A percentile compares a stretch with the other conserved stretches of the same genome.
These are phyloP conservation scores for Pseudogymnoascus sp. DNA, from an alignment of 2,329 filamentous ascomycete genomes.

Conservation along the genomic window DNA sequence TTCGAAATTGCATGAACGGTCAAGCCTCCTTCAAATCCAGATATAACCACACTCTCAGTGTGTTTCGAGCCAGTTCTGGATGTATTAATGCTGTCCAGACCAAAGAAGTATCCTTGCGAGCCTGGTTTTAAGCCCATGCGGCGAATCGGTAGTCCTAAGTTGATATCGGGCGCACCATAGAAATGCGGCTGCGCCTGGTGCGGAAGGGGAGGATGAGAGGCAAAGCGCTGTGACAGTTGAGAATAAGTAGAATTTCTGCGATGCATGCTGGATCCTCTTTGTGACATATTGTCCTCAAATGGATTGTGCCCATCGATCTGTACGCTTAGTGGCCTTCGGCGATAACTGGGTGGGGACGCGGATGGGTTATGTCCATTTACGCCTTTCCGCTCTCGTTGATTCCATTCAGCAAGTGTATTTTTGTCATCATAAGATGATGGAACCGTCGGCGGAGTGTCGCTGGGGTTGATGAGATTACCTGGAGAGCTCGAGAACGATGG, in stretches of 20 bases:
- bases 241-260: constrained; percentile 46
- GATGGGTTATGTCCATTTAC: constrained; percentile 21
- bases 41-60: constrained; percentile 58
- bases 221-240: constrained; percentile 36
- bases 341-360: constrained; percentile 28
- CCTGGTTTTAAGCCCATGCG: constrained; percentile 51
- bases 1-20: constrained; percentile 68
- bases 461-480: constrained; percentile 34
- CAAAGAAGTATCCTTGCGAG: constrained; percentile 67
- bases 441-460: constrained; percentile 34
- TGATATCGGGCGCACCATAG: constrained; percentile 65
- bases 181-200: constrained; percentile 72
- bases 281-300: constrained; percentile 42
- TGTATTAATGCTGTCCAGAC: constrained; percentile 62
- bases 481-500: constrained; percentile 33
- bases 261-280: constrained; percentile 33
- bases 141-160: constrained; percentile 44
- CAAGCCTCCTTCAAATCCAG: constrained; percentile 72
- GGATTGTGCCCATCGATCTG: constrained; percentile 30
- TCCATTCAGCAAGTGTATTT: constrained; percentile 21
- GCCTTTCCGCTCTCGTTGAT: constrained; percentile 21
- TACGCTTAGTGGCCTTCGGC: constrained; percentile 43
- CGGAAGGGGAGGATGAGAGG: constrained; percentile 55
- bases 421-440: constrained; percentile 28
- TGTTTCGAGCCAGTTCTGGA: constrained; percentile 23